Percentiles rank a stretch among this genome's conserved stretches.
Evolutionary conservation across 2,329 filamentous ascomycete genomes (phyloP).

Genomic region (Microascus cirrosus): DNA sequence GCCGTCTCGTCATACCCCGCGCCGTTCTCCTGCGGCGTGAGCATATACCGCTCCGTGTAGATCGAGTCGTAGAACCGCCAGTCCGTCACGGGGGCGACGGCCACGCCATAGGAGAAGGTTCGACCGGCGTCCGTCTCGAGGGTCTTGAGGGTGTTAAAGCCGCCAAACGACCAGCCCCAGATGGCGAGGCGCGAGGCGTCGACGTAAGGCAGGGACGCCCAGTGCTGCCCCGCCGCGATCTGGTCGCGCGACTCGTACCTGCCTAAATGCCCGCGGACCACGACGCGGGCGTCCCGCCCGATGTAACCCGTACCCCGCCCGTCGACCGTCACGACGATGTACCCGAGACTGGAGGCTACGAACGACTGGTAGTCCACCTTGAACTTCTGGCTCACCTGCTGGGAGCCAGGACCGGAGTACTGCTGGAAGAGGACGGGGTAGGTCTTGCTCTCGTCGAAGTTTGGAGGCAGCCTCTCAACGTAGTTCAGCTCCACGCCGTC

Average conservation of each 20-base stretch:
- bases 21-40: conserved; percentile 74
- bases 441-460: conserved; percentile 61
- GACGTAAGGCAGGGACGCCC: conserved; percentile 71
- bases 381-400: conserved; percentile 74
- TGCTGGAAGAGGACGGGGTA: conserved; percentile 94
- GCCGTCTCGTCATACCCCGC: conserved; percentile 65
- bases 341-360: conserved; percentile 73
- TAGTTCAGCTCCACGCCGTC: conserved; percentile 62
- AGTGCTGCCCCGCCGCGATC: conserved; percentile 79
- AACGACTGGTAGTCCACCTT: conserved; percentile 83
- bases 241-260: conserved; percentile 81
- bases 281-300: conserved; percentile 71
- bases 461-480: conserved; percentile 77
- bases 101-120: conserved; percentile 95
- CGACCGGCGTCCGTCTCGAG: conserved; percentile 80
- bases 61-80: conserved; percentile 93
- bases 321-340: conserved; percentile 91
- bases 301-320: conserved; percentile 86
- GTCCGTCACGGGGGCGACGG: conserved; percentile 95
- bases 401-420: conserved; percentile 91
- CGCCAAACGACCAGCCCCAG: conserved; percentile 98
- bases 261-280: conserved; percentile 75
- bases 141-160: conserved; percentile 90
- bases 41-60: conserved; percentile 97
- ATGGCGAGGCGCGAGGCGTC: conserved; percentile 77